These are phyloP conservation scores for Omphalotus guepiniiformis DNA, from an alignment of 768 basidiomycete species.

Conservation along the genomic window DNA sequence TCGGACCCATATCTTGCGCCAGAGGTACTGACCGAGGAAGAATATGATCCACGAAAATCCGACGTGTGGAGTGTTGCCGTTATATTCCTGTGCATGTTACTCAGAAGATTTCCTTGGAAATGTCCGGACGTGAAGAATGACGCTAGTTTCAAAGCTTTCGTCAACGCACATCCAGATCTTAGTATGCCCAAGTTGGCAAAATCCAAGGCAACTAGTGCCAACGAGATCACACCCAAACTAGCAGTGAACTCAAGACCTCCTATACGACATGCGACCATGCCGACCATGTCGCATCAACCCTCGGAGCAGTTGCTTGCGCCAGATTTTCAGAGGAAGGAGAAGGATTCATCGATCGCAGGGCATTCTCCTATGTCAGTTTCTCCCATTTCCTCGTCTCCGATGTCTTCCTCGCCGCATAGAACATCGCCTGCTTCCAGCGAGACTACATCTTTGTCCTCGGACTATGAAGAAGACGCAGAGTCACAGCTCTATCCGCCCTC, in stretches of 20 bases:
- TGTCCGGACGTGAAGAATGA: constrained; percentile 94
- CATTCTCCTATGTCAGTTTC: not conserved
- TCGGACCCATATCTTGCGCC: constrained; percentile 98
- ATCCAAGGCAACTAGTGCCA: constrained; percentile 30
- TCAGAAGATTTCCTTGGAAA: constrained; percentile 98
- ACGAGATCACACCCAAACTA: constrained; percentile 28
- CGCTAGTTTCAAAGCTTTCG: constrained; percentile 86
- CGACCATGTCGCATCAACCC: not conserved
- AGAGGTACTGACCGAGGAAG: constrained; percentile 76
- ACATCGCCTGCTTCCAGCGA: constrained; percentile 1
- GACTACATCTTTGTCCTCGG: constrained; percentile 1
- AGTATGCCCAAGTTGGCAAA: constrained; percentile 24
- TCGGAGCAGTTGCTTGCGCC: not conserved
- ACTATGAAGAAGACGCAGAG: not conserved
- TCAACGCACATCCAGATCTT: constrained; percentile 90
- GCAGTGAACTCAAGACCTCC: too few species aligned
- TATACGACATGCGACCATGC: constrained; percentile 3
- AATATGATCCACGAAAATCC: constrained; percentile 89
- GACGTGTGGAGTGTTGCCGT: constrained; percentile 99
- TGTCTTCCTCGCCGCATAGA: not conserved
- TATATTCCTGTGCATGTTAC: constrained; percentile 99
- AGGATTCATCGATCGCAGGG: not conserved
- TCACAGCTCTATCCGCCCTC: not conserved
- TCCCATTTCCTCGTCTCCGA: not conserved
- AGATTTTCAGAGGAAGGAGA: not conserved